phyloP scores from a whole-genome alignment of 208 protist genomes.

The Leishmania aethiopica region DNA sequence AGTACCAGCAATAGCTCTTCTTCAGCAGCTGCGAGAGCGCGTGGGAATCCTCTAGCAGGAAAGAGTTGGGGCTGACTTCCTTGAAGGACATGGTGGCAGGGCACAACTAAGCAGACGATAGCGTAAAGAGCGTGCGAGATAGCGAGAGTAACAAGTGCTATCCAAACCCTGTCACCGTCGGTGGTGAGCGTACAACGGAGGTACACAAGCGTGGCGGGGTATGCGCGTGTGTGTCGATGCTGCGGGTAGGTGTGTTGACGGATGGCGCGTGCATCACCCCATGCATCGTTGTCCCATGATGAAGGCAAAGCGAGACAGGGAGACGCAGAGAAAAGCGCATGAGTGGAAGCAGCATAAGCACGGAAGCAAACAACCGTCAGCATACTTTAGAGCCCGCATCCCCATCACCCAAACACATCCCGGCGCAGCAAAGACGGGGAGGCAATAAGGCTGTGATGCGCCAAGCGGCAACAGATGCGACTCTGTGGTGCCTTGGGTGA shows the following conservation, averaged over 20 bases:
- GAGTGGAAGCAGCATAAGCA: background rate
- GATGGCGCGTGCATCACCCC: background rate
- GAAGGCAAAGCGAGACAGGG: background rate
- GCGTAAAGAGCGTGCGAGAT: background rate
- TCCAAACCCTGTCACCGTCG: background rate
- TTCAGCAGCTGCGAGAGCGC: conserved; percentile 50
- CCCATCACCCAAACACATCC: background rate
- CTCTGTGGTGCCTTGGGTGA: background rate
- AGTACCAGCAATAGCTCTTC: conserved; percentile 88
- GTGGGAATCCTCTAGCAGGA: conserved; percentile 46
- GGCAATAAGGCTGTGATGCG: background rate
- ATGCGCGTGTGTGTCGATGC: background rate
- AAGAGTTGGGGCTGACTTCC: conserved; percentile 54
- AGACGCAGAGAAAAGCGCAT: background rate
- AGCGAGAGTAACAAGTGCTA: background rate
- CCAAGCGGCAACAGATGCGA: background rate
- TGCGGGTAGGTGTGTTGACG: background rate
- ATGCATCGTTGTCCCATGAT: too few species aligned
- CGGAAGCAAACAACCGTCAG: background rate
- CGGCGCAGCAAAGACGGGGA: background rate
- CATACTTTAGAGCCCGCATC: background rate
- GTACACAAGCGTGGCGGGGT: background rate
- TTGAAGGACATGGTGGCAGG: background rate
- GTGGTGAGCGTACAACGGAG: too few species aligned
- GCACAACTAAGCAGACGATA: background rate